A percentile compares a stretch with the other conserved stretches of the same genome.
Evolutionary conservation across 805 yeast species (phyloP).

Genomic region (Starmerella bacillaris): DNA sequence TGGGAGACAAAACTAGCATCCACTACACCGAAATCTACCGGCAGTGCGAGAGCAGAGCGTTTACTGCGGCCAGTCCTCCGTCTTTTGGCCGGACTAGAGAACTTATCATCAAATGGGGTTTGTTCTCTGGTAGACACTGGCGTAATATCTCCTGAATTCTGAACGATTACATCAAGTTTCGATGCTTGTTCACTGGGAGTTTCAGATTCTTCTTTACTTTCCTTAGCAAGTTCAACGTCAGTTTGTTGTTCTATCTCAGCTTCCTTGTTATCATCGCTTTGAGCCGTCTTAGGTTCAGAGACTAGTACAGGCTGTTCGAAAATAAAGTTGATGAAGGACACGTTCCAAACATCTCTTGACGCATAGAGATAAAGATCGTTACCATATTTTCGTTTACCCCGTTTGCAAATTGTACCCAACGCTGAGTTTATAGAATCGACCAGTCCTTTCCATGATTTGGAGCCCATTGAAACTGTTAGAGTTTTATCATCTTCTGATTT

Average conservation of each 20-base stretch:
- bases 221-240: neutral
- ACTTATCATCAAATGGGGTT: neutral
- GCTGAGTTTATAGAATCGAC: slow-evolving; percentile 4
- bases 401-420: slow-evolving; percentile 1
- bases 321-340: slow-evolving; percentile 4
- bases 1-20: slow-evolving; percentile 8
- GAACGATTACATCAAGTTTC: neutral
- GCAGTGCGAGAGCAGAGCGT: slow-evolving; percentile 10
- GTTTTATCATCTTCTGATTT: slow-evolving; percentile 1
- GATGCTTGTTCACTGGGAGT: neutral
- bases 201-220: neutral
- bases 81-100: slow-evolving; percentile 2
- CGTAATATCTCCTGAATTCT: neutral
- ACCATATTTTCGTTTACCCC: slow-evolving; percentile 3
- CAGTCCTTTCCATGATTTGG: slow-evolving; percentile 7
- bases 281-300: neutral
- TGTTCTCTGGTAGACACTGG: slow-evolving; percentile 6
- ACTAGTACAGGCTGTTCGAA: neutral
- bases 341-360: slow-evolving; percentile 5
- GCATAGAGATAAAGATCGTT: slow-evolving; percentile 9
- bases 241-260: neutral
- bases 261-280: neutral
- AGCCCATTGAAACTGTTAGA: slow-evolving; percentile 2
- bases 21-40: slow-evolving; percentile 13
- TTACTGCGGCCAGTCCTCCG: slow-evolving; percentile 8